Conservation (phyloP, 257 asterid species). For the Nicotiana otophora region DNA sequence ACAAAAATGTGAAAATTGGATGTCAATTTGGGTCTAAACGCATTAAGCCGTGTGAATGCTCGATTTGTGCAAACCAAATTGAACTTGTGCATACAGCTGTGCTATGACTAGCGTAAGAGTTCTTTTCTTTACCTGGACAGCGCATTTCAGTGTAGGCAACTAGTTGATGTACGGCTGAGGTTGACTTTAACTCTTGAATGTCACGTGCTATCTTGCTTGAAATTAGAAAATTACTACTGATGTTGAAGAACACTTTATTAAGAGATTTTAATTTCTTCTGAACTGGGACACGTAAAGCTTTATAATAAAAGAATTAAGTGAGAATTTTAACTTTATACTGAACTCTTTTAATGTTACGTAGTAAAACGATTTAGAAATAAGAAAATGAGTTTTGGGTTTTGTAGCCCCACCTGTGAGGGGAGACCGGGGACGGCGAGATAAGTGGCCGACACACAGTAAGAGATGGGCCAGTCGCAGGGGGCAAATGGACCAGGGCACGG, state of each 20-base stretch:
- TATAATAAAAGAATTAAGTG: neutral
- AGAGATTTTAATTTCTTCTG: neutral
- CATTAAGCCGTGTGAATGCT: neutral
- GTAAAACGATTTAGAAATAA: neutral
- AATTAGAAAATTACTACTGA: neutral
- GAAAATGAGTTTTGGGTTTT: neutral
- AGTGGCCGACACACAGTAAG: conserved; percentile 14
- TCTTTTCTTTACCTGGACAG: neutral
- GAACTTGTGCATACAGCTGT: conserved; percentile 9
- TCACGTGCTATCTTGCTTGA: conserved; percentile 3
- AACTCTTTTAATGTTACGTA: neutral
- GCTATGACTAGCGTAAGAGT: neutral
- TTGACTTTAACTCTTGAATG: neutral
- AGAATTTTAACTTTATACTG: neutral
- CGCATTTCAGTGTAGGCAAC: neutral
- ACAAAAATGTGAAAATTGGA: neutral
- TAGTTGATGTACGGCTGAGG: neutral
- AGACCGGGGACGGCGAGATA: conserved; percentile 12
- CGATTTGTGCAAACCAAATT: neutral
- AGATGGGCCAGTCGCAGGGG: conserved; percentile 9
- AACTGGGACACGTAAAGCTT: neutral
- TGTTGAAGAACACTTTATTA: neutral
- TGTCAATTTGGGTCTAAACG: neutral
- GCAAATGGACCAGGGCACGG: conserved; percentile 16
- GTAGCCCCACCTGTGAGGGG: conserved; percentile 14